These are phyloP conservation scores for Dothiorella sarmentorum DNA, from an alignment of 2,329 filamentous ascomycete genomes.

Conservation along the genomic window DNA sequence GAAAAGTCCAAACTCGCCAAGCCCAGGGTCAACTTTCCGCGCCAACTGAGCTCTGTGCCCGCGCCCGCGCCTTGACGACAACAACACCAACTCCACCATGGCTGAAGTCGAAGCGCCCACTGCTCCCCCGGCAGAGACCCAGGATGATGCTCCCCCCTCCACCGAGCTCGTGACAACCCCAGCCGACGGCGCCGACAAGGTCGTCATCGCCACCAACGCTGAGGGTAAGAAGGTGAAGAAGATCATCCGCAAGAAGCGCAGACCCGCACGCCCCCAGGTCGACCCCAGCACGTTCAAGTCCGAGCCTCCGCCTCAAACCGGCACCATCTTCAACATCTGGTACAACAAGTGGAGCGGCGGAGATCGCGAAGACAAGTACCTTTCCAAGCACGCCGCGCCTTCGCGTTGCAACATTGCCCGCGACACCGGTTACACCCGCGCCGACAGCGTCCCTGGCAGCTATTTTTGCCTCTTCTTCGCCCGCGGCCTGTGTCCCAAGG, in stretches of 20 bases:
- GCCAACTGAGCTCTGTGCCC: neutral
- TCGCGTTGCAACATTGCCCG: slow-evolving; percentile 82
- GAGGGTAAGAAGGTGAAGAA: slow-evolving; percentile 73
- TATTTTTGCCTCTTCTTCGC: slow-evolving; percentile 95
- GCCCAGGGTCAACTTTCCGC: neutral
- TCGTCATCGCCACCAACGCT: slow-evolving; percentile 31
- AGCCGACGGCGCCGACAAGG: slow-evolving; percentile 18
- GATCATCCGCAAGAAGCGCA: slow-evolving; percentile 85
- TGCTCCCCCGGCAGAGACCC: neutral
- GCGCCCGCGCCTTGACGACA: neutral
- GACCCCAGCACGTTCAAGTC: slow-evolving; percentile 79
- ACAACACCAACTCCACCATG: neutral
- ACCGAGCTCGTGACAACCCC: neutral
- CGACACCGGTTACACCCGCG: slow-evolving; percentile 53
- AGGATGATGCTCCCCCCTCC: neutral
- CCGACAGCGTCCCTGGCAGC: slow-evolving; percentile 55
- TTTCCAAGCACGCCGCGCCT: slow-evolving; percentile 76
- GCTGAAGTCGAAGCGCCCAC: slow-evolving; percentile 2
- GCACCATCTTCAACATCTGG: slow-evolving; percentile 75
- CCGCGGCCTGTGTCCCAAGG: slow-evolving; percentile 76
- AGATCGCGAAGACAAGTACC: slow-evolving; percentile 87
- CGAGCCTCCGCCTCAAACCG: slow-evolving; percentile 86
- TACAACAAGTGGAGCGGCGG: slow-evolving; percentile 98
- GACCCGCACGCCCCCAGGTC: slow-evolving; percentile 86
- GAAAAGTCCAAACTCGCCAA: slow-evolving; percentile 2